Base-by-base conservation (phyloP, 2,329 filamentous ascomycete genomes). In the Chrysoporthe puriensis region DNA sequence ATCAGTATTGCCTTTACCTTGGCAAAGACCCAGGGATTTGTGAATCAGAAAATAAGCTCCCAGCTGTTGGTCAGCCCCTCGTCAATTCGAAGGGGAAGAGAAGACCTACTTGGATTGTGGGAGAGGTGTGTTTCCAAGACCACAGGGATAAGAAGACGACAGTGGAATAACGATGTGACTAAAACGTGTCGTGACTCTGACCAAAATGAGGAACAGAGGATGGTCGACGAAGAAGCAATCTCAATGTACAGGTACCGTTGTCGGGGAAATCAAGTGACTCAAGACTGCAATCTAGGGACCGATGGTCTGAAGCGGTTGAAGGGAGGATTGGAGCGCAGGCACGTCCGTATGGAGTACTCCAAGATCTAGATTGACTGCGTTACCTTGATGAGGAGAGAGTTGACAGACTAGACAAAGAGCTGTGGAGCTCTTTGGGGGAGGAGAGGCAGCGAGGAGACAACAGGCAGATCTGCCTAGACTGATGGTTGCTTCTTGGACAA, bases 1-100 rank as follows among this genome's bases (percentile, higher is more conserved):
- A 32, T 54, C 11, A 21, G 16, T 54, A 21, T 34, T 26, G 50
- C 50, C 50, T 54, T 13, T 32, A 54, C 14, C 50, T 54, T 54
- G 50, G 50, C 21, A 54, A 32, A 14, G 26, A 21, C 50, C 14
- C 50, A 32, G 50, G 2, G 48, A 26, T n/a, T 52, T 52, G 48
- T 52, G 48, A 2, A 11, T 26, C 48, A 52, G 21, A 26, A 1
- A 26, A 26, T 26, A n/a, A 52, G 48, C 48, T 52, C 21, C 26
- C 48, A 52, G 48, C 48, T 54, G 50, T 54, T 54, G 32, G 26
- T 54, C 50, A 54, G 50, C 50, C 32, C 32, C 21, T 54, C 9
- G 4, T 54, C 50, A 6, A 32, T 16, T 34, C 21, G 7, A 52
- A 52, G 5, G 21, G 7, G 26, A 26, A 32, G 4, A 5, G 32